phyloP scores from a whole-genome alignment of 169 alveolate species.

The Cryptosporidium sp. region DNA sequence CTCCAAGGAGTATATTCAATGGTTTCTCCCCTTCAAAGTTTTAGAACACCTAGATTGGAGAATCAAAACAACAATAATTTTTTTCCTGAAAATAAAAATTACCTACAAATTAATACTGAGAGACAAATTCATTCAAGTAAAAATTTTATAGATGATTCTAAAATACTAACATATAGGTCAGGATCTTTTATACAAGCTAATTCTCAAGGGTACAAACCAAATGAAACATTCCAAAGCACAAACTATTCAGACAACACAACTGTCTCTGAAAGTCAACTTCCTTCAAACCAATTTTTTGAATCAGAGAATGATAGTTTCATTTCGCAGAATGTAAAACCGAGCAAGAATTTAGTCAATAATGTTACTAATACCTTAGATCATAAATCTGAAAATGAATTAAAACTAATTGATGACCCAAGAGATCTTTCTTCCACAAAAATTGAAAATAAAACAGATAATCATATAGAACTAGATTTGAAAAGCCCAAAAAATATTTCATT shows the following conservation, averaged over 20 bases:
- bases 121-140: neutral
- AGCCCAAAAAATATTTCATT: neutral
- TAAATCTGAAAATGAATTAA: neutral
- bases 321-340: neutral
- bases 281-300: conserved; percentile 43
- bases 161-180: conserved; percentile 10
- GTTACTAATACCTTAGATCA: neutral
- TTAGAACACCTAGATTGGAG: neutral
- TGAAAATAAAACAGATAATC: neutral
- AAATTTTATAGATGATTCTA: neutral
- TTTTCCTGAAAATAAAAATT: neutral
- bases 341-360: neutral
- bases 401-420: neutral
- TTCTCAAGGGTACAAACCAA: neutral
- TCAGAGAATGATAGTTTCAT: conserved; percentile 8
- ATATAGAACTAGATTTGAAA: neutral
- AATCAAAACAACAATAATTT: neutral
- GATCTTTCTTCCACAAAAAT: neutral
- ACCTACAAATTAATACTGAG: conserved; percentile 7
- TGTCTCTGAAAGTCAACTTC: conserved; percentile 20
- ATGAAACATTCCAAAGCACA: neutral
- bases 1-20: neutral
- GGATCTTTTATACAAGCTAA: neutral
- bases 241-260: neutral
- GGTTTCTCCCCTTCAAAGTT: conserved; percentile 12